Evolutionary conservation across 331 rosid genomes (phyloP).

Genomic region (Acacia pycnantha): DNA sequence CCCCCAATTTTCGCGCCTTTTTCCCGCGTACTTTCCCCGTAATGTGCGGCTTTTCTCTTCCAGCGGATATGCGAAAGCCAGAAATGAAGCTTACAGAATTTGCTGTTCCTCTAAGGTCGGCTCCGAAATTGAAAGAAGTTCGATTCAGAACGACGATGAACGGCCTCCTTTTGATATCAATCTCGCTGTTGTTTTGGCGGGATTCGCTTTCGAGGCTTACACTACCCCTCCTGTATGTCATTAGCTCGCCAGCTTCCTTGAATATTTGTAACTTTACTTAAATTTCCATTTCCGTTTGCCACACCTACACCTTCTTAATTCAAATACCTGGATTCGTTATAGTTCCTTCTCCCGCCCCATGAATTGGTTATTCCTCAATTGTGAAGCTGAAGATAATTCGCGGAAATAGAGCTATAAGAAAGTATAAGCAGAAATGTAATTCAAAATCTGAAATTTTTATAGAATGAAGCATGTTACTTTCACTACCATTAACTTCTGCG

Average conservation of each 20-base stretch:
- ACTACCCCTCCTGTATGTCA: constrained; percentile 65
- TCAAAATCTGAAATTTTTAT: neutral
- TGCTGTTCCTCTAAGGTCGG: constrained; percentile 46
- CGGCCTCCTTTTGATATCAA: constrained; percentile 83
- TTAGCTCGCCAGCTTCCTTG: neutral
- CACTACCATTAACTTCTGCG: neutral
- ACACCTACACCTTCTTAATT: neutral
- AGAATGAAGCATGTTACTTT: neutral
- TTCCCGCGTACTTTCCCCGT: constrained; percentile 28
- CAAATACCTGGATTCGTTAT: neutral
- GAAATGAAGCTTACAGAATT: constrained; percentile 35
- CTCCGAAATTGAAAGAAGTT: constrained; percentile 35
- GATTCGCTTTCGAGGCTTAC: constrained; percentile 92
- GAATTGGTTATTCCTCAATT: neutral
- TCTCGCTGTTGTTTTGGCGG: constrained; percentile 91
- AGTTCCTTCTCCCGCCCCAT: neutral
- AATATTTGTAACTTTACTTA: neutral
- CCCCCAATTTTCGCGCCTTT: constrained; percentile 26
- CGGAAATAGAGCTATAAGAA: neutral
- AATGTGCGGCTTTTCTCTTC: constrained; percentile 38
- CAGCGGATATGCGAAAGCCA: constrained; percentile 8
- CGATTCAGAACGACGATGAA: constrained; percentile 40
- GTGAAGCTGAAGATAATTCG: neutral
- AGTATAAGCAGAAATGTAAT: neutral
- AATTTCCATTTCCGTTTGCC: neutral